Evolutionary conservation across 345 rosid species (phyloP).

Genomic region (Eucalyptus tenuipes): DNA sequence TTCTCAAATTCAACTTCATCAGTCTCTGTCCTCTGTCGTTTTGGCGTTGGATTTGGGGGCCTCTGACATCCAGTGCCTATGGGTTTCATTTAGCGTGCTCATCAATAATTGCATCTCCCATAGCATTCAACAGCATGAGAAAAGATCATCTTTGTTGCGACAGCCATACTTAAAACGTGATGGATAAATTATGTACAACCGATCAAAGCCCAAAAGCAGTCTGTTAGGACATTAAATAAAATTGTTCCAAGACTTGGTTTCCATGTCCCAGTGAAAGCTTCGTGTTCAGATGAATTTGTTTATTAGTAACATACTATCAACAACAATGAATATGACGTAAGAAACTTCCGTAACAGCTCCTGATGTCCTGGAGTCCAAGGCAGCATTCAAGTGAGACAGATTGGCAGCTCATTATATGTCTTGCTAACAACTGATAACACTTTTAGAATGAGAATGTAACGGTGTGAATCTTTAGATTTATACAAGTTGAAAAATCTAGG

Average conservation of each 20-base stretch:
- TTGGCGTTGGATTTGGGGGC: slow-evolving; percentile 72
- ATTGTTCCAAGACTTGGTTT: too few species aligned
- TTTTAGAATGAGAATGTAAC: too few species aligned
- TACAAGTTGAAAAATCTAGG: too few species aligned
- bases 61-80: slow-evolving; percentile 20
- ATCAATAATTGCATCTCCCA: not conserved
- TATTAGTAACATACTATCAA: not conserved
- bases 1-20: slow-evolving; percentile 72
- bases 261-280: not conserved
- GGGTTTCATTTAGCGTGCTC: not conserved
- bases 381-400: not conserved
- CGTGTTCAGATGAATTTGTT: not conserved
- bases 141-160: not conserved
- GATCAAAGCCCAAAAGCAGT: not conserved
- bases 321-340: not conserved
- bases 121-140: not conserved
- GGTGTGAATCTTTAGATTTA: too few species aligned
- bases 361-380: not conserved
- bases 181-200: not conserved
- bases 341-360: not conserved
- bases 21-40: slow-evolving; percentile 41
- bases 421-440: too few species aligned
- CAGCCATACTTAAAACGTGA: too few species aligned
- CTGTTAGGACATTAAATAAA: not conserved
- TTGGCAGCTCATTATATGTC: not conserved